Evolutionary conservation across 768 basidiomycete species (phyloP).

Genomic region (Mycena floridula): DNA sequence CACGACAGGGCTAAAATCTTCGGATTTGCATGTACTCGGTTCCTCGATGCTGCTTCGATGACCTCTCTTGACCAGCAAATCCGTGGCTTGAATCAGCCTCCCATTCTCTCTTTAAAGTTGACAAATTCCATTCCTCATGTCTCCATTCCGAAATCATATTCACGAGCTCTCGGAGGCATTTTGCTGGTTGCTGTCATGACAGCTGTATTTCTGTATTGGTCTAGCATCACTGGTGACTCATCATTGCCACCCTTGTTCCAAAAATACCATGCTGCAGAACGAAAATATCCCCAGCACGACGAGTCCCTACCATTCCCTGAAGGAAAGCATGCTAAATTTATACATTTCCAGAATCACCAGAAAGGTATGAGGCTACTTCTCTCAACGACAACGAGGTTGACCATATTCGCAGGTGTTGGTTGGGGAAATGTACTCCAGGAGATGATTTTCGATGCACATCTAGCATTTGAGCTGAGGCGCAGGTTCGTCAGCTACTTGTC

Average conservation of each 20-base stretch:
- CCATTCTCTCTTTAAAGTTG: no score
- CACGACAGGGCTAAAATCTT: no score
- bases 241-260: constrained; percentile 42
- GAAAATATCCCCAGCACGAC: constrained; percentile 39
- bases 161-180: neutral
- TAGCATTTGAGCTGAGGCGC: constrained; percentile 40
- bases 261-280: constrained; percentile 36
- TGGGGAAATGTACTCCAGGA: constrained; percentile 64
- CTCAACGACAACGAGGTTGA: constrained; percentile 22
- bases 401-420: constrained; percentile 33
- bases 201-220: neutral
- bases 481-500: constrained; percentile 30
- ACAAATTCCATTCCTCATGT: no score
- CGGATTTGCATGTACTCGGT: no score
- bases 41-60: no score
- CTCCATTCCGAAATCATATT: neutral
- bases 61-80: no score
- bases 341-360: constrained; percentile 46
- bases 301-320: constrained; percentile 31
- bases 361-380: constrained; percentile 31
- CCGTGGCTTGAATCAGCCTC: no score
- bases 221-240: neutral
- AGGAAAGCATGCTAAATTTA: constrained; percentile 33
- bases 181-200: neutral
- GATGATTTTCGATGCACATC: constrained; percentile 42